phyloP scores from a whole-genome alignment of 805 yeast genomes.

The Candida vaughaniae region DNA sequence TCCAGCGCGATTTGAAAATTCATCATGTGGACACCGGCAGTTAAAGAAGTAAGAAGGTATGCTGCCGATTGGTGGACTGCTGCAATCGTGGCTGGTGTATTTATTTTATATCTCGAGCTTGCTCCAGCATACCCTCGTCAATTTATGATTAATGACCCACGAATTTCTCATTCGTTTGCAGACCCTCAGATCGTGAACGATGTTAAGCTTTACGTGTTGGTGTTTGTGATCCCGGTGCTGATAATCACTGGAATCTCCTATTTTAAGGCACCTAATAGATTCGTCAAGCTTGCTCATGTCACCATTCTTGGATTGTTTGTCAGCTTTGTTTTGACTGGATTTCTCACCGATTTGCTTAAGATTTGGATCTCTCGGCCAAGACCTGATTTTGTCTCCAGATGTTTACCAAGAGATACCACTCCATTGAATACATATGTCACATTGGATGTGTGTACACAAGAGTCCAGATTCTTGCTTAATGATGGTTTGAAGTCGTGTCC shows the following conservation, averaged over 20 bases:
- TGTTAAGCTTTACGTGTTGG: slow-evolving; percentile 26
- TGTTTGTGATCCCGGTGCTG: slow-evolving; percentile 25
- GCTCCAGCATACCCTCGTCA: slow-evolving; percentile 29
- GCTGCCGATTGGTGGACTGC: slow-evolving; percentile 27
- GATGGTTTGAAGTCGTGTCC: slow-evolving; percentile 45
- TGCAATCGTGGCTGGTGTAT: slow-evolving; percentile 15
- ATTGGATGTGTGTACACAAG: slow-evolving; percentile 28
- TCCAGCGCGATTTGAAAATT: no score
- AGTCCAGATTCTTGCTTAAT: slow-evolving; percentile 26
- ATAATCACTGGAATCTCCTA: slow-evolving; percentile 16
- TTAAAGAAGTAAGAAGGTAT: slow-evolving; percentile 14
- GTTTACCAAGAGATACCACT: slow-evolving; percentile 28
- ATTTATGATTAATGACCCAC: slow-evolving; percentile 26
- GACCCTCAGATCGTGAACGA: slow-evolving; percentile 29
- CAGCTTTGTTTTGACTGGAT: slow-evolving; percentile 27
- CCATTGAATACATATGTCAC: slow-evolving; percentile 26
- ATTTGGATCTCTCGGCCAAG: slow-evolving; percentile 42
- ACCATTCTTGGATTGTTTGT: slow-evolving; percentile 31
- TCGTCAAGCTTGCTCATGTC: slow-evolving; percentile 20
- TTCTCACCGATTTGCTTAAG: slow-evolving; percentile 37
- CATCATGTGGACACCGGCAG: slow-evolving; percentile 1
- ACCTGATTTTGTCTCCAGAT: slow-evolving; percentile 44
- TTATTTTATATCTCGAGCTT: slow-evolving; percentile 22
- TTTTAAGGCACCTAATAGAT: slow-evolving; percentile 2
- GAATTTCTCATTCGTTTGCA: slow-evolving; percentile 31